A percentile compares a stretch with the other conserved stretches of the same genome.
Conservation (phyloP, 257 asterid species). For the Petunia axillaris region DNA sequence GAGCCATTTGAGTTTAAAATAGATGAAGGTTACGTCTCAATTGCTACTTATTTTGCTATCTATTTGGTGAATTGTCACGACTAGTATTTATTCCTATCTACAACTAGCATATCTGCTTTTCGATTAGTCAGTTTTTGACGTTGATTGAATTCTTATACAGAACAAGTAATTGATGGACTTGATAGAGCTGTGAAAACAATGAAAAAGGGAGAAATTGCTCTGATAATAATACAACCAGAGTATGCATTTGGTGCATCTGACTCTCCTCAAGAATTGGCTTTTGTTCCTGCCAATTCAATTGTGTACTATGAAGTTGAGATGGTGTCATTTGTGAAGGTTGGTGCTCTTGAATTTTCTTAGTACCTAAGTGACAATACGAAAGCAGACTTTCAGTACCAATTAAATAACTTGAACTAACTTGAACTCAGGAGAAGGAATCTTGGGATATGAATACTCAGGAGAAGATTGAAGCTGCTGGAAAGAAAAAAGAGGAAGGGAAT, state of each 20-base stretch:
- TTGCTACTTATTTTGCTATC: background rate
- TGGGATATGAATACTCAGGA: constrained; percentile 64
- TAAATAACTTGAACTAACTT: background rate
- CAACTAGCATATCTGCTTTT: background rate
- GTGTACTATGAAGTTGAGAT: constrained; percentile 58
- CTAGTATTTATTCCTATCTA: background rate
- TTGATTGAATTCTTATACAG: constrained; percentile 27
- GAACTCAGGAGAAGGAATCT: constrained; percentile 63
- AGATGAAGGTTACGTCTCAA: constrained; percentile 51
- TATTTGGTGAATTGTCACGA: background rate
- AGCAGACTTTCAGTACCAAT: background rate
- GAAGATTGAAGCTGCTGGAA: constrained; percentile 54
- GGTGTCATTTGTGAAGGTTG: constrained; percentile 60
- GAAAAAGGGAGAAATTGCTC: constrained; percentile 63
- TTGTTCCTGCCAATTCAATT: constrained; percentile 51
- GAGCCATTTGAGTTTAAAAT: constrained; percentile 52
- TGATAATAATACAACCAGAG: constrained; percentile 49
- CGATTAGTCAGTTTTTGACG: background rate
- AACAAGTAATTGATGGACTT: constrained; percentile 61
- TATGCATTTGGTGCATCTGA: constrained; percentile 58
- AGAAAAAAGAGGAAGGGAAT: constrained; percentile 67
- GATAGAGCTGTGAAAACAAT: constrained; percentile 57
- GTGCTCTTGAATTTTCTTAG: constrained; percentile 1
- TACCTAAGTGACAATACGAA: background rate
- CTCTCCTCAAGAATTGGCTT: constrained; percentile 52